Conservation (phyloP, 441 rosid genomes). For the Gossypium trilobum region DNA sequence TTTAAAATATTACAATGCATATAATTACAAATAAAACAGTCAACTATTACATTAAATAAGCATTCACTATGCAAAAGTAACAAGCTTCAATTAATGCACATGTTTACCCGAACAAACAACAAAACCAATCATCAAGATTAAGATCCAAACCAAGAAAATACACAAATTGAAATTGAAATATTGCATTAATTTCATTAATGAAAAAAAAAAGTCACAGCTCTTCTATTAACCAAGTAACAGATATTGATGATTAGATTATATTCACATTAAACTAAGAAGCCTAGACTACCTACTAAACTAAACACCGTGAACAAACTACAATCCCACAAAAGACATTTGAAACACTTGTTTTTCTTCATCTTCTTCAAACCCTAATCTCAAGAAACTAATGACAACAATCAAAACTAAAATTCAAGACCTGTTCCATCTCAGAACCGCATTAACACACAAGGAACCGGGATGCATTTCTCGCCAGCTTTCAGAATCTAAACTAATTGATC, state of each 20-base stretch:
- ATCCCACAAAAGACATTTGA: background rate
- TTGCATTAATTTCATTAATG: conserved; percentile 1
- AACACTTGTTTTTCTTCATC: background rate
- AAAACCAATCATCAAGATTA: background rate
- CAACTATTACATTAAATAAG: too few species aligned
- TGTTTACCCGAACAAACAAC: background rate
- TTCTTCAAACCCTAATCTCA: conserved; percentile 12
- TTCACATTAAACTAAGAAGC: conserved; percentile 15
- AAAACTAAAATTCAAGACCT: background rate
- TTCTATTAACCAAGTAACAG: conserved; percentile 11
- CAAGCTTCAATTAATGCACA: background rate
- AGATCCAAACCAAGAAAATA: background rate
- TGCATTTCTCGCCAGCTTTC: background rate
- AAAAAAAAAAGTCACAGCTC: background rate
- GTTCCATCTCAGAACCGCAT: background rate
- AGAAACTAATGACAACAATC: background rate
- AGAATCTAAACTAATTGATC: background rate
- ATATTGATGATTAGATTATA: conserved; percentile 9
- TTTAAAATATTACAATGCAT: background rate
- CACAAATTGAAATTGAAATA: background rate
- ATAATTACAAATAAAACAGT: background rate
- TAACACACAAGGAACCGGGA: background rate
- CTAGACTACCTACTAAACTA: conserved; percentile 8
- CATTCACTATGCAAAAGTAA: background rate
- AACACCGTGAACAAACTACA: background rate